A percentile compares a stretch with the other conserved stretches of the same genome.
Evolutionary conservation across 1,139 yeast genomes (phyloP).

Genomic region (Candida gigantensis): DNA sequence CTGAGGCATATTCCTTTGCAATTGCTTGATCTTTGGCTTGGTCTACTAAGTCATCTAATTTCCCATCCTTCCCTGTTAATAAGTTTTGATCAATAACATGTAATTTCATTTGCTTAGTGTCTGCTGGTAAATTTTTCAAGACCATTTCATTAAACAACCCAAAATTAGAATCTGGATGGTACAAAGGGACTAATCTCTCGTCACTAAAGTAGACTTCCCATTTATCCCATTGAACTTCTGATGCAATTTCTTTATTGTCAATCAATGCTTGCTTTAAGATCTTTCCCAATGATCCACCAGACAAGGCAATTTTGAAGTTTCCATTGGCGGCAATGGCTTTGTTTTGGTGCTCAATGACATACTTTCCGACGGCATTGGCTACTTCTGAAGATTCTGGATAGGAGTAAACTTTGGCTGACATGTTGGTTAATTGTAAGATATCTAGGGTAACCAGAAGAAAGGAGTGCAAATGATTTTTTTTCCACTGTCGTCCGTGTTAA

Average conservation of each 20-base stretch:
- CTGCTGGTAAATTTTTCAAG: conserved; percentile 41
- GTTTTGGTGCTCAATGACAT: conserved; percentile 56
- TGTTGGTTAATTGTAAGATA: conserved; percentile 12
- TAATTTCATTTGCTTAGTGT: conserved; percentile 40
- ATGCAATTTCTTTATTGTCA: conserved; percentile 48
- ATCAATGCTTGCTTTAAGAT: conserved; percentile 72
- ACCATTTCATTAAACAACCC: conserved; percentile 63
- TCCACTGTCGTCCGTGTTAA: conserved; percentile 1
- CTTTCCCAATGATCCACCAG: conserved; percentile 88
- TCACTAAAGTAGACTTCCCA: conserved; percentile 76
- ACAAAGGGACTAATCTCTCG: conserved; percentile 69
- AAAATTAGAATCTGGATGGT: conserved; percentile 67
- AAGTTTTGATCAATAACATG: conserved; percentile 51
- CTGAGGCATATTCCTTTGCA: conserved; percentile 43
- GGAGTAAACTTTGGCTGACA: conserved; percentile 49
- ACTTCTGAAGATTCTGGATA: conserved; percentile 56
- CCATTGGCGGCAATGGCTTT: conserved; percentile 41
- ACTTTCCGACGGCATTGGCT: conserved; percentile 58
- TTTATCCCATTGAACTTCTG: conserved; percentile 58
- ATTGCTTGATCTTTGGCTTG: conserved; percentile 44
- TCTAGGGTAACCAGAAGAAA: no score
- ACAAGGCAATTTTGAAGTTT: conserved; percentile 72
- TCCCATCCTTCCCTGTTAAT: conserved; percentile 49
- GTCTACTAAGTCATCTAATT: conserved; percentile 32
- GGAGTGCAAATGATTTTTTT: neutral